Evolutionary conservation across 495 filamentous ascomycete genomes (phyloP).

Genomic region (Xylona heveae): DNA sequence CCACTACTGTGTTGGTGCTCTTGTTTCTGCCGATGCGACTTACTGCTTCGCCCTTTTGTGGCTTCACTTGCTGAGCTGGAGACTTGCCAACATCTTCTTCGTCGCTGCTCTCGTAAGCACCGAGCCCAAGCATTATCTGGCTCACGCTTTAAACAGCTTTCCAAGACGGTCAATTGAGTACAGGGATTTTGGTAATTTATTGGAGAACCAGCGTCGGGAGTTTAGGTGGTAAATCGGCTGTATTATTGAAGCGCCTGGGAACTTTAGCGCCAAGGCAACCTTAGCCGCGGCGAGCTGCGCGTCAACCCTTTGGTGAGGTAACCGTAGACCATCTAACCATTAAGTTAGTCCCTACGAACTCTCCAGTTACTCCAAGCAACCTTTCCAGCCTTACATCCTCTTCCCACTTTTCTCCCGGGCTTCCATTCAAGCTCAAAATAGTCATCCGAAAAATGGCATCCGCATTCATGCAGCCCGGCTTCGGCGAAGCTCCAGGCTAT

Average conservation of each 20-base stretch:
- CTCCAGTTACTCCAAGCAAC: no score
- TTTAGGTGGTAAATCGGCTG: no score
- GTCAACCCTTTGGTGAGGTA: slow-evolving; percentile 2
- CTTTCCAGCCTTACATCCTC: not conserved
- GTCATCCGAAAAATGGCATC: slow-evolving; percentile 15
- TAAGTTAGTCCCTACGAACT: not conserved
- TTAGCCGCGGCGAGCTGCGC: slow-evolving; percentile 1
- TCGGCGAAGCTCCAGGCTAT: slow-evolving; percentile 24
- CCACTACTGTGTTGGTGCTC: no score
- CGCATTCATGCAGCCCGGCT: slow-evolving; percentile 12
- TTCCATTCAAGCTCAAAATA: not conserved
- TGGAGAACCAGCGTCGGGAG: no score
- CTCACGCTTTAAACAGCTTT: no score
- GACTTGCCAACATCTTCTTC: not conserved
- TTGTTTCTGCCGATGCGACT: no score
- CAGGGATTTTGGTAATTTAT: no score
- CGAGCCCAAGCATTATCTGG: slow-evolving; percentile 3
- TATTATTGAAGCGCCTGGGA: no score
- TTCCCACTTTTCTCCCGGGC: not conserved
- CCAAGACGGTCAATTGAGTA: no score
- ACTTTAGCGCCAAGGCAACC: no score
- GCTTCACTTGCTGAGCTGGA: not conserved
- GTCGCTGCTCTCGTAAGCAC: slow-evolving; percentile 1
- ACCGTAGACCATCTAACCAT: no score
- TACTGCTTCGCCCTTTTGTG: no score